These are phyloP conservation scores for Solanum sejunctum DNA, from an alignment of 257 asterid species.

Conservation along the genomic window DNA sequence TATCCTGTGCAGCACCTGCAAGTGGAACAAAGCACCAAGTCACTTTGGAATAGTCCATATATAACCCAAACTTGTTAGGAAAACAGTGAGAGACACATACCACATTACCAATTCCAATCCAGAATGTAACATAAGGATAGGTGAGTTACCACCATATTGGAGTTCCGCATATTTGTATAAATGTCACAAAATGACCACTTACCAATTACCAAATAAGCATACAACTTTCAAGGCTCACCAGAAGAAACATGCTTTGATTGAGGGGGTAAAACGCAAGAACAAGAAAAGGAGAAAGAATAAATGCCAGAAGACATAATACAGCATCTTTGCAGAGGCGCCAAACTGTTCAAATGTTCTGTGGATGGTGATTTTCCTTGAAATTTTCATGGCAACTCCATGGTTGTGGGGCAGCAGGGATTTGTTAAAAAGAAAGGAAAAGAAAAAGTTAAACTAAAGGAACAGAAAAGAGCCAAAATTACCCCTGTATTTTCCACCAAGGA, in stretches of 20 bases:
- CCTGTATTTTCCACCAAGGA: too few species aligned
- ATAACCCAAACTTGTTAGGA: not conserved
- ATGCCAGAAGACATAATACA: not conserved
- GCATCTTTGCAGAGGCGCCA: not conserved
- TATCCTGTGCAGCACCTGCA: constrained; percentile 30
- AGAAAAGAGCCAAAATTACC: too few species aligned
- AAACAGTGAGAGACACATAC: not conserved
- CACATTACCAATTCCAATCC: not conserved
- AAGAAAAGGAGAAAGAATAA: not conserved
- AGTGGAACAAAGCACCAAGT: not conserved
- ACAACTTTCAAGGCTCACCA: not conserved
- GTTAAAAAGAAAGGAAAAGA: too few species aligned
- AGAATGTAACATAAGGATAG: not conserved
- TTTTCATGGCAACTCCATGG: too few species aligned
- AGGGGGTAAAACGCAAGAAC: not conserved
- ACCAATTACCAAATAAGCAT: not conserved
- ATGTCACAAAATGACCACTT: not conserved
- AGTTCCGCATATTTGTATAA: not conserved
- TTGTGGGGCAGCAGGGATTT: too few species aligned
- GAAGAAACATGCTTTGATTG: not conserved
- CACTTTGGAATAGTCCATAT: not conserved
- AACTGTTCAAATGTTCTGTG: not conserved
- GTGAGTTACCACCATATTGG: not conserved
- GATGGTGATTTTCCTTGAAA: too few species aligned
- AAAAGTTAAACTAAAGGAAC: too few species aligned